Evolutionary conservation across 371 early-diverging fungal species (phyloP).

Genomic region (Actinomortierella wolfii): DNA sequence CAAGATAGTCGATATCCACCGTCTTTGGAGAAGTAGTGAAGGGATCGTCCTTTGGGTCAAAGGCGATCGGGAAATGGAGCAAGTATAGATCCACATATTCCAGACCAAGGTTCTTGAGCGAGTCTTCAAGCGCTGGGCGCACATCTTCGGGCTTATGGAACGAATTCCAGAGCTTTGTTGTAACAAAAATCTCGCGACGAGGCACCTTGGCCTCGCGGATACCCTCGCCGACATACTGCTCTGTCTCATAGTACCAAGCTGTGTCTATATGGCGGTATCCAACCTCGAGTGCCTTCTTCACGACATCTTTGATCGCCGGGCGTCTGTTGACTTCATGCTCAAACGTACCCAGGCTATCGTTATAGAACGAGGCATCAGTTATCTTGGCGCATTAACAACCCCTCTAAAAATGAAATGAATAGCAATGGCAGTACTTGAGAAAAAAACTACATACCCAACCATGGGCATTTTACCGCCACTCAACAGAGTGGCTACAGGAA

Average conservation of each 20-base stretch:
- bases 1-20: conserved; percentile 41
- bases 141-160: conserved; percentile 56
- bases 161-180: conserved; percentile 76
- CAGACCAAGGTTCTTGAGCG: conserved; percentile 58
- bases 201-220: conserved; percentile 53
- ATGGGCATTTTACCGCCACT: too few relatives aligned
- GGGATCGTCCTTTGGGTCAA: conserved; percentile 28
- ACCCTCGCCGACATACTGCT: conserved; percentile 68
- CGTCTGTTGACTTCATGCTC: too few relatives aligned
- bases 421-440: too few relatives aligned
- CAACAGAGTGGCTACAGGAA: too few relatives aligned
- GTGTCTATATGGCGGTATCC: conserved; percentile 56
- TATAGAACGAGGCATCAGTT: too few relatives aligned
- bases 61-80: conserved; percentile 48
- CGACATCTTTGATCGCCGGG: too few relatives aligned
- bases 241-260: conserved; percentile 65
- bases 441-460: too few relatives aligned
- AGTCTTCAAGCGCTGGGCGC: conserved; percentile 52
- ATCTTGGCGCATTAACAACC: too few relatives aligned
- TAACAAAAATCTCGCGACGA: conserved; percentile 67
- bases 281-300: too few relatives aligned
- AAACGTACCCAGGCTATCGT: too few relatives aligned
- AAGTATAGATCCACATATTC: conserved; percentile 77
- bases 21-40: conserved; percentile 39
- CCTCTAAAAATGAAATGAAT: too few relatives aligned